These are phyloP conservation scores for Penicillium malachiteum DNA, from an alignment of 495 filamentous ascomycete genomes.

Conservation along the genomic window DNA sequence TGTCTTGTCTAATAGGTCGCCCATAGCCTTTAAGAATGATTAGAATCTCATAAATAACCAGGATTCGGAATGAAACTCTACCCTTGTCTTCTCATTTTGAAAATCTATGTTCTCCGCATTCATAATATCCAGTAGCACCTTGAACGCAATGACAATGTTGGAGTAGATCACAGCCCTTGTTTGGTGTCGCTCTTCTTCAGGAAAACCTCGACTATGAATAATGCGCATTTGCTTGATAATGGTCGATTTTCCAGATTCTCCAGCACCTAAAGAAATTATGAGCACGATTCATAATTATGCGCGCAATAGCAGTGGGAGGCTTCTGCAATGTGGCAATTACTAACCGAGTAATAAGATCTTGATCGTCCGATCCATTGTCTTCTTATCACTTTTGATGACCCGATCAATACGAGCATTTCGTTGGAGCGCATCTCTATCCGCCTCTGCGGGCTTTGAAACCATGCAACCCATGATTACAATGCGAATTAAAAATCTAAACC, in stretches of 20 bases:
- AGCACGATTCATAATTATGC: conserved; percentile 8
- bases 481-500: background rate
- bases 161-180: conserved; percentile 93
- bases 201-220: conserved; percentile 92
- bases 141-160: conserved; percentile 86
- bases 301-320: background rate
- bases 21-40: conserved; percentile 26
- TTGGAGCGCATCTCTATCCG: conserved; percentile 42
- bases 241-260: conserved; percentile 97
- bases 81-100: conserved; percentile 72
- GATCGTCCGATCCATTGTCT: conserved; percentile 72
- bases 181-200: conserved; percentile 85
- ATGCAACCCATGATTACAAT: conserved; percentile 44
- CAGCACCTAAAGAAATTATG: conserved; percentile 64
- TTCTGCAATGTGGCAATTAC: background rate
- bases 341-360: conserved; percentile 81
- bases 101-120: conserved; percentile 76
- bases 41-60: conserved; percentile 1
- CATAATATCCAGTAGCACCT: conserved; percentile 92
- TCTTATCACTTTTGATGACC: conserved; percentile 76
- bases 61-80: conserved; percentile 27
- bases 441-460: conserved; percentile 40
- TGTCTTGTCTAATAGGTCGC: conserved; percentile 36
- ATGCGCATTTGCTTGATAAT: conserved; percentile 99
- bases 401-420: conserved; percentile 68